Evolutionary conservation across 768 basidiomycete genomes (phyloP).

Genomic region (Podaxis sp.): DNA sequence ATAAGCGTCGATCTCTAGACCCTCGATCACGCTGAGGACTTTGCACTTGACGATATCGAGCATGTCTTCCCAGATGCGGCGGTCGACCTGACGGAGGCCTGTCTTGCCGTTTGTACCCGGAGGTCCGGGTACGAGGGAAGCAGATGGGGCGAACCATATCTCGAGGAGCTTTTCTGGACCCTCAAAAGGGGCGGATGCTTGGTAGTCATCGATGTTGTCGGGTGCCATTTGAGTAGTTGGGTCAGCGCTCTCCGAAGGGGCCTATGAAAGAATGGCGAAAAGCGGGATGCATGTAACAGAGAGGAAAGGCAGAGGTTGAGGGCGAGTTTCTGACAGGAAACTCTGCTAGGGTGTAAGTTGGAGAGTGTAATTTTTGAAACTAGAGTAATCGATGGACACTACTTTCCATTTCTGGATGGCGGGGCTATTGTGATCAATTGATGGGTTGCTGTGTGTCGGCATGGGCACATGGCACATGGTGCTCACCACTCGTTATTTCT

Average conservation of each 20-base stretch:
- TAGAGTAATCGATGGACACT: conserved; percentile 1
- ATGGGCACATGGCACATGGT: background rate
- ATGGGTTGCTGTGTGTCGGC: background rate
- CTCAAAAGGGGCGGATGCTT: conserved; percentile 65
- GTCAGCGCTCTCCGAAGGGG: conserved; percentile 44
- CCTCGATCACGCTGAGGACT: conserved; percentile 85
- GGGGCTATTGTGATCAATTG: background rate
- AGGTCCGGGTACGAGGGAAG: conserved; percentile 50
- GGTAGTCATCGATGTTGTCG: conserved; percentile 28
- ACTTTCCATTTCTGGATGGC: background rate
- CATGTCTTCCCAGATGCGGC: conserved; percentile 92
- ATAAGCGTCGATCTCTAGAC: conserved; percentile 92
- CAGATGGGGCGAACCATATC: conserved; percentile 91
- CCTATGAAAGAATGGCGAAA: conserved; percentile 15
- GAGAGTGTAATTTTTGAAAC: background rate
- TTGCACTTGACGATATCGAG: conserved; percentile 95
- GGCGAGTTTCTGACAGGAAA: conserved; percentile 6
- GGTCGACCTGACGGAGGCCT: conserved; percentile 75
- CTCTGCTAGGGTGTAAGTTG: background rate
- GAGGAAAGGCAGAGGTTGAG: conserved; percentile 8
- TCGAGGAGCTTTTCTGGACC: conserved; percentile 95
- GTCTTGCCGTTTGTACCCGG: conserved; percentile 36
- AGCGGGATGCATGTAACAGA: conserved; percentile 41
- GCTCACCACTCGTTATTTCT: background rate
- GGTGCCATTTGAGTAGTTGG: conserved; percentile 31